Conservation (phyloP, 176 grass and related monocot genomes). For the Phoenix roebelenii region DNA sequence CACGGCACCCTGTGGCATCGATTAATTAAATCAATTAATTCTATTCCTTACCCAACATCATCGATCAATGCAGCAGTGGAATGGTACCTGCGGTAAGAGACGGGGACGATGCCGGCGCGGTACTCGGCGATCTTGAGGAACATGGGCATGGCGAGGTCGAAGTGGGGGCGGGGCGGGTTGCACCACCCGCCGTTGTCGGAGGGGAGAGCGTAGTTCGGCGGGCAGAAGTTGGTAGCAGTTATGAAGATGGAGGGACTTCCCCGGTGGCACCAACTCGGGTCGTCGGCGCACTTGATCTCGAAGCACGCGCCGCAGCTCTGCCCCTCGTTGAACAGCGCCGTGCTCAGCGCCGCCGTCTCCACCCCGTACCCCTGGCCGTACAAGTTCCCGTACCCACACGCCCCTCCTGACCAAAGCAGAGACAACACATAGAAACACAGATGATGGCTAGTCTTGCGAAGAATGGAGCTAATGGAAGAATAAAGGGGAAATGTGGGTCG, state of each 20-base stretch:
- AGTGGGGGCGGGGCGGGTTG: constrained; percentile 12
- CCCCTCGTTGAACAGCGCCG: constrained; percentile 10
- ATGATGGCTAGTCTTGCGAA: neutral
- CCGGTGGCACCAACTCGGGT: neutral
- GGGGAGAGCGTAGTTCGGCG: constrained; percentile 9
- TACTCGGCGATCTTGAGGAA: constrained; percentile 12
- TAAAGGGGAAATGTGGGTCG: neutral
- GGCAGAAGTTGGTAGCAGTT: constrained; percentile 13
- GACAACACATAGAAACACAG: neutral
- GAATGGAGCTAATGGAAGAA: too few relatives aligned
- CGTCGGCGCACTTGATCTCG: constrained; percentile 10
- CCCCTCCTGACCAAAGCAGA: neutral
- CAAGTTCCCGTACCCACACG: constrained; percentile 10
- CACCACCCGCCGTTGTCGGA: constrained; percentile 12
- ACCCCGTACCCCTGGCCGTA: constrained; percentile 12
- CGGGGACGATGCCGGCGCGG: constrained; percentile 12
- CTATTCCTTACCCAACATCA: too few relatives aligned
- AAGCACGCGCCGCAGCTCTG: constrained; percentile 10
- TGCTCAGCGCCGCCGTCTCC: constrained; percentile 15
- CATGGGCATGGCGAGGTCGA: constrained; percentile 18
- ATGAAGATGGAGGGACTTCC: constrained; percentile 6
- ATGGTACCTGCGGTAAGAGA: constrained; percentile 8
- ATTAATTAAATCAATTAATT: too few relatives aligned
- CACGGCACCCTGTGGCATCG: constrained; percentile 14
- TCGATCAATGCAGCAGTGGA: too few relatives aligned